A percentile compares a stretch with the other conserved stretches of the same genome.
These are phyloP conservation scores for Oryza australiensis DNA, from an alignment of 176 grass and related monocot genomes.

Conservation along the genomic window DNA sequence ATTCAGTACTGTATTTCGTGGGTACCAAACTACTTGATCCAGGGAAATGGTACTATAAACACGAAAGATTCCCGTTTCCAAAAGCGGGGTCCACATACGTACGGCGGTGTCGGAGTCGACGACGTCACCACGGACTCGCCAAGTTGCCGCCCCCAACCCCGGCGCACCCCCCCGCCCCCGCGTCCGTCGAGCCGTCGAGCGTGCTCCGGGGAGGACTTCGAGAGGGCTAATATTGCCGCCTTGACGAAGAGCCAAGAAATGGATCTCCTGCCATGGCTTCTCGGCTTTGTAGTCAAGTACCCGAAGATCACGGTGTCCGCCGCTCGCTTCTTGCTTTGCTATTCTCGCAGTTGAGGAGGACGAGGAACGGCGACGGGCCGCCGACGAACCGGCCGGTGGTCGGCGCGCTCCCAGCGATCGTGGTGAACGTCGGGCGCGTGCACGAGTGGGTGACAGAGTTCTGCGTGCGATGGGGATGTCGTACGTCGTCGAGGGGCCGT, in stretches of 20 bases:
- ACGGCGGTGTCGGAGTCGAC: too few relatives aligned
- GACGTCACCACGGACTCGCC: too few relatives aligned
- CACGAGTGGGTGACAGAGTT: slow-evolving; percentile 61
- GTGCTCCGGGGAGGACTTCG: too few relatives aligned
- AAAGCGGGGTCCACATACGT: too few relatives aligned
- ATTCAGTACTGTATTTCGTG: too few relatives aligned
- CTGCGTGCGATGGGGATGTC: slow-evolving; percentile 33
- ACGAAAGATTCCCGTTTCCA: too few relatives aligned
- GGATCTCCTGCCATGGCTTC: slow-evolving; percentile 34
- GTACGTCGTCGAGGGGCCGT: slow-evolving; percentile 38
- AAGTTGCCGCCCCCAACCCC: too few relatives aligned
- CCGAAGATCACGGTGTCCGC: slow-evolving; percentile 40
- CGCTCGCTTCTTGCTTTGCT: slow-evolving; percentile 43
- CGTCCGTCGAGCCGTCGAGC: too few relatives aligned
- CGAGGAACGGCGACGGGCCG: background rate
- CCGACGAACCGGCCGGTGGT: slow-evolving; percentile 70
- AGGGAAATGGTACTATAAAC: too few relatives aligned
- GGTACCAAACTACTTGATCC: too few relatives aligned
- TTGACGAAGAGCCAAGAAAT: slow-evolving; percentile 17
- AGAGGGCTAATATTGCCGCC: too few relatives aligned
- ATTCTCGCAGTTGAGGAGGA: background rate
- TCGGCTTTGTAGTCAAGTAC: slow-evolving; percentile 36
- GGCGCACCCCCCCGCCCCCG: too few relatives aligned
- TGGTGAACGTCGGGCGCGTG: slow-evolving; percentile 21
- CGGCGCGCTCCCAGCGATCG: slow-evolving; percentile 52